Conservation (phyloP, 1,284 basidiomycete genomes). For the Lentinus polychrous region DNA sequence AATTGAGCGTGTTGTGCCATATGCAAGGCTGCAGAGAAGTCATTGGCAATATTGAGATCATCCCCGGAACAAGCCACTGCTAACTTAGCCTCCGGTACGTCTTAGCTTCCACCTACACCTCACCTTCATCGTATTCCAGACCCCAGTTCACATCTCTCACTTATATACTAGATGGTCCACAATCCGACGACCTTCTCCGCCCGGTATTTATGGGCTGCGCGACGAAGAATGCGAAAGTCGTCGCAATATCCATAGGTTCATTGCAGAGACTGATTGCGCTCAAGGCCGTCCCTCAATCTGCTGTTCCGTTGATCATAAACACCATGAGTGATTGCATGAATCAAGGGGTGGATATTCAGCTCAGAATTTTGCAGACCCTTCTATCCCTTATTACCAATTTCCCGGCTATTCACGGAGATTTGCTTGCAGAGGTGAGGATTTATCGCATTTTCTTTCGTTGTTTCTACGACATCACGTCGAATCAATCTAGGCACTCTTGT, state of each 20-base stretch:
- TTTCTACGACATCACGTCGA: constrained; percentile 1
- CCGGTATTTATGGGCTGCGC: constrained; percentile 94
- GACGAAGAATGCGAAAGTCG: constrained; percentile 90
- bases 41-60: constrained; percentile 69
- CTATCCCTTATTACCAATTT: constrained; percentile 87
- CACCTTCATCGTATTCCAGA: background rate
- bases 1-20: background rate
- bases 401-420: constrained; percentile 67
- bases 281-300: constrained; percentile 76
- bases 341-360: constrained; percentile 92
- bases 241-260: constrained; percentile 86
- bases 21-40: constrained; percentile 82
- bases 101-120: background rate
- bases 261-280: constrained; percentile 88
- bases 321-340: constrained; percentile 84
- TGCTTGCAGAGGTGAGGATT: constrained; percentile 70
- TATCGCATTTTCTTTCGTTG: background rate
- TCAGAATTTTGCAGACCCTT: constrained; percentile 86
- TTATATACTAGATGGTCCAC: constrained; percentile 55
- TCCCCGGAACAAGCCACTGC: constrained; percentile 66
- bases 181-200: constrained; percentile 75
- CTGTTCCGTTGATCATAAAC: constrained; percentile 71
- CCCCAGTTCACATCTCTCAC: background rate
- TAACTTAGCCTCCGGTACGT: constrained; percentile 56
- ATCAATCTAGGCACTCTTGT: constrained; percentile 62